phyloP scores from a whole-genome alignment of 1,284 basidiomycete genomes.

The Mycocalia duriaeana region DNA sequence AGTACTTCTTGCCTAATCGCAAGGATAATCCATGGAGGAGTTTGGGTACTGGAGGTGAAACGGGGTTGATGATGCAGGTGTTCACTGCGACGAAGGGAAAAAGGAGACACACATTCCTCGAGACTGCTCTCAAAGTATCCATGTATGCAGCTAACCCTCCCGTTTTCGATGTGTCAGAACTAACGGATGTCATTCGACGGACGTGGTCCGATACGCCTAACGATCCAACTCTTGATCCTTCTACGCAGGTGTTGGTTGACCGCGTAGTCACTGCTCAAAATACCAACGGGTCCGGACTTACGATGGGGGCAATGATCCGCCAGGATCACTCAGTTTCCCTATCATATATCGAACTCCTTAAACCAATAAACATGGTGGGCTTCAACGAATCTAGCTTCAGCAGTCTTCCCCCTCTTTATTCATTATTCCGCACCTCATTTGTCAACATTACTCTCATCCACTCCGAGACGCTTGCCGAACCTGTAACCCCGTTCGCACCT shows the following conservation, averaged over 20 bases:
- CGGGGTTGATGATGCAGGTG: conserved; percentile 19
- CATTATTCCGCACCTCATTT: background rate
- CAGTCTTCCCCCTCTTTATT: background rate
- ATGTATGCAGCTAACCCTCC: conserved; percentile 9
- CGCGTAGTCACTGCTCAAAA: conserved; percentile 8
- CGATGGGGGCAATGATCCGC: conserved; percentile 8
- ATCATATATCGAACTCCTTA: conserved; percentile 8
- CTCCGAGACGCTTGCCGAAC: conserved; percentile 9
- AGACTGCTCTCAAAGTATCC: conserved; percentile 13
- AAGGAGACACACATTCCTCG: conserved; percentile 16
- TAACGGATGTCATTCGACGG: conserved; percentile 12
- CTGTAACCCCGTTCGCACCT: conserved; percentile 6
- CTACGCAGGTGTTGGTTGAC: conserved; percentile 6
- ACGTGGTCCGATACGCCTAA: conserved; percentile 9
- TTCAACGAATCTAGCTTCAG: no score
- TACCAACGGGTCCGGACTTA: conserved; percentile 9
- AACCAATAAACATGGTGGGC: background rate
- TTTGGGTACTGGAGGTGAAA: conserved; percentile 11
- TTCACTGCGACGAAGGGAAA: conserved; percentile 17
- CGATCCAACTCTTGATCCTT: conserved; percentile 3
- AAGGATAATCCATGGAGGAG: conserved; percentile 16
- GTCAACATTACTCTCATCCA: conserved; percentile 12
- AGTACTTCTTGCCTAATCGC: conserved; percentile 8
- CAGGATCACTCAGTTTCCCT: conserved; percentile 7
- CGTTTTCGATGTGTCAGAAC: conserved; percentile 7